phyloP scores from a whole-genome alignment of 2,329 filamentous ascomycete species.

The Byssochlamys sp. region DNA sequence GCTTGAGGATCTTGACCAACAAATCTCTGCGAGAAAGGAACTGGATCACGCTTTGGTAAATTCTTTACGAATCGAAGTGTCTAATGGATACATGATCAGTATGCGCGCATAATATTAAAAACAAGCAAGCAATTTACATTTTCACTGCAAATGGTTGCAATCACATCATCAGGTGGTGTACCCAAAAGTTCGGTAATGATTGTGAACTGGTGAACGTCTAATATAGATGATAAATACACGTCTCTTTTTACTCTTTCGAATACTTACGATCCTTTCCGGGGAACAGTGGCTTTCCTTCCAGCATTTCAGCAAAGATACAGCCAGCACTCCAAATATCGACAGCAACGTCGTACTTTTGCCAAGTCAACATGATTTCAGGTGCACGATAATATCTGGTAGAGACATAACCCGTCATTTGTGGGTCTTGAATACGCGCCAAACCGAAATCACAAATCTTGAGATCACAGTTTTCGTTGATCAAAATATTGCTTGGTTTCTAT shows the following conservation, averaged over 20 bases:
- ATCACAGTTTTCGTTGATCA: conserved; percentile 99
- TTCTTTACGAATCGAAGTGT: conserved; percentile 96
- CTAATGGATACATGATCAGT: conserved; percentile 36
- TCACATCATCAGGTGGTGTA: conserved; percentile 94
- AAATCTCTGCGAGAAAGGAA: conserved; percentile 80
- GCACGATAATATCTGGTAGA: conserved; percentile 98
- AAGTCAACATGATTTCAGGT: conserved; percentile 99
- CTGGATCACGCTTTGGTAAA: conserved; percentile 83
- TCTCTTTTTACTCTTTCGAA: too few relatives aligned
- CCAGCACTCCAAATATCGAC: conserved; percentile 99
- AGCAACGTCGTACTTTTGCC: conserved; percentile 99
- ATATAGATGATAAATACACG: too few relatives aligned
- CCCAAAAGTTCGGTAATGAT: conserved; percentile 97
- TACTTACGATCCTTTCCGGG: conserved; percentile 97
- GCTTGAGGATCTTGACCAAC: conserved; percentile 49
- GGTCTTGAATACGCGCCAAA: conserved; percentile 91
- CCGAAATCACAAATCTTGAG: conserved; percentile 99
- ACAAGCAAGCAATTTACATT: conserved; percentile 54
- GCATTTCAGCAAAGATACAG: conserved; percentile 98
- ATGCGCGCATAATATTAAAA: conserved; percentile 13
- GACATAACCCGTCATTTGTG: conserved; percentile 98
- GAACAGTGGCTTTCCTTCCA: conserved; percentile 95
- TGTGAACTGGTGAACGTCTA: conserved; percentile 99
- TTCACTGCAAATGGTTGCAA: conserved; percentile 95
- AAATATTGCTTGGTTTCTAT: conserved; percentile 98